These are phyloP conservation scores for Rugosomyces carneus DNA, from an alignment of 1,284 basidiomycete genomes.

Conservation along the genomic window DNA sequence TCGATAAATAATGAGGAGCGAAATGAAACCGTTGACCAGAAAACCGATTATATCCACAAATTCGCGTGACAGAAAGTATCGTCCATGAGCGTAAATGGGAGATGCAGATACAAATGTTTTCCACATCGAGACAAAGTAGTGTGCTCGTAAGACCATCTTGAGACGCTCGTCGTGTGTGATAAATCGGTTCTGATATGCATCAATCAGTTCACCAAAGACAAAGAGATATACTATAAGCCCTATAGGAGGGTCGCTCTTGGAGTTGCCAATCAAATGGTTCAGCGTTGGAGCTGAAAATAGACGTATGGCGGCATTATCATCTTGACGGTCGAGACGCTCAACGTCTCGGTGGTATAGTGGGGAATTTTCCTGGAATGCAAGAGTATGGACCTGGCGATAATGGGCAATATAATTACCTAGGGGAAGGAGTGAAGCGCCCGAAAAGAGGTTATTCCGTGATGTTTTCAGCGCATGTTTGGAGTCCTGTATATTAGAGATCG, in stretches of 20 bases:
- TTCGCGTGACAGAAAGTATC: slow-evolving; percentile 20
- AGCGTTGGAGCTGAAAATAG: slow-evolving; percentile 27
- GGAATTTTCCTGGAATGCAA: slow-evolving; percentile 20
- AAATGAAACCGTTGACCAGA: slow-evolving; percentile 26
- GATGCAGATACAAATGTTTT: slow-evolving; percentile 17
- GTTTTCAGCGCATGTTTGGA: slow-evolving; percentile 11
- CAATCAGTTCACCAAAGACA: slow-evolving; percentile 29
- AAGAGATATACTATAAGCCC: slow-evolving; percentile 29
- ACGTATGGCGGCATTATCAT: slow-evolving; percentile 30
- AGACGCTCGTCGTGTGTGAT: slow-evolving; percentile 24
- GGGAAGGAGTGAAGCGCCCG: slow-evolving; percentile 1
- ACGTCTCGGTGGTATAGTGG: slow-evolving; percentile 22
- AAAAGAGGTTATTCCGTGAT: slow-evolving; percentile 9
- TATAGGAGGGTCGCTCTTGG: slow-evolving; percentile 14
- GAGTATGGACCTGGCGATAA: slow-evolving; percentile 12
- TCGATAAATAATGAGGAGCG: slow-evolving; percentile 28
- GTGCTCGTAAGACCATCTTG: slow-evolving; percentile 26
- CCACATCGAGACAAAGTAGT: slow-evolving; percentile 33
- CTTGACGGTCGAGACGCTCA: slow-evolving; percentile 28
- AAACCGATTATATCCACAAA: slow-evolving; percentile 23
- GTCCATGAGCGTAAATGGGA: slow-evolving; percentile 17
- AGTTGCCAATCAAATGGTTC: slow-evolving; percentile 15
- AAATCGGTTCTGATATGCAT: slow-evolving; percentile 28
- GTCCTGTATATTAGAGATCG: slow-evolving; percentile 7
- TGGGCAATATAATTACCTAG: neutral